Evolutionary conservation across 345 rosid species (phyloP), one percentile per base, ranked within the genome.

Genomic region (Clarkia xantiana): DNA sequence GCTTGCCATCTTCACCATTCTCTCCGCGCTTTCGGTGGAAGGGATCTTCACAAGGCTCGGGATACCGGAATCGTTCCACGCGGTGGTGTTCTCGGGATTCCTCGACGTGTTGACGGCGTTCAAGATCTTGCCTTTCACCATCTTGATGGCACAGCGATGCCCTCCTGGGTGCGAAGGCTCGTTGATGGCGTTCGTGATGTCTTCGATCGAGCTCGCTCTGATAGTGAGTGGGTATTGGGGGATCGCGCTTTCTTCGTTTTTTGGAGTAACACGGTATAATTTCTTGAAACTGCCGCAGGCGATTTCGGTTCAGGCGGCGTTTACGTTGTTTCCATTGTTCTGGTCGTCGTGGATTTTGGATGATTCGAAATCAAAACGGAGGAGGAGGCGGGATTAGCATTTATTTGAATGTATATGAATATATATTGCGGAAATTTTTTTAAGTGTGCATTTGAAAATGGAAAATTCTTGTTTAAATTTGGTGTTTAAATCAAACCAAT

Each of bases 131-230:
- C 98, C 96, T 0, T 86, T 91, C 61, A 78, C 73, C 7, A 66
- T 86, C 17, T 58, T 83, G 69, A 76, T 91, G 25, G 74, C 84
- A 0, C 65, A 75, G 57, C 74, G 78, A 6, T 85, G 95, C 61
- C 95, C 90, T 14, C 76, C 62, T 0, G 94, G 90, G 14, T 89
- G 94, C 48, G 96, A 86, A 67, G 96, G 96, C 9, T 90, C 98
- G 22, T 58, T 86, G 40, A 76, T 81, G 80, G 93, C 96, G 4
- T 74, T 83, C 19, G 82, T 79, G 11, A 86, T 77, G 71, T 83
- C 94, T 16, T 84, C 83, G 11, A 48, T 76, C 29, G 86, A 94
- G 14, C 79, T 90, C 14, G 64, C 96, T 0, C 49, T 90, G 14
- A 83, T 86, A 42, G 75, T 68, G 23, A 83, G 93, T 10, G 89